phyloP scores from a whole-genome alignment of 371 early-diverging fungal species.

The Dinochytrium kinnereticum region DNA sequence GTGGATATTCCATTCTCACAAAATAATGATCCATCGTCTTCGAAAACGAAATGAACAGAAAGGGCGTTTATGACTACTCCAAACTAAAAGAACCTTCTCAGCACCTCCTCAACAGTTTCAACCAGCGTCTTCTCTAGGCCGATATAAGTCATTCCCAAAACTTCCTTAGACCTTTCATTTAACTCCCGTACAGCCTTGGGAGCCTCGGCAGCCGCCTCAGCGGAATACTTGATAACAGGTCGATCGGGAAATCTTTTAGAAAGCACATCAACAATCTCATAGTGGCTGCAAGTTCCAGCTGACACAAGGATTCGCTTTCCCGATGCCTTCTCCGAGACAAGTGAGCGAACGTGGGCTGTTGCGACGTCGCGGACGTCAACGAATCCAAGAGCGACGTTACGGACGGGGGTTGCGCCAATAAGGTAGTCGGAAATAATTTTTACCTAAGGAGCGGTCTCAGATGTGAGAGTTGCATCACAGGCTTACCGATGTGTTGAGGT shows the following conservation, averaged over 20 bases:
- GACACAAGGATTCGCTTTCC: slow-evolving; percentile 34
- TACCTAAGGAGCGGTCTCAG: not conserved
- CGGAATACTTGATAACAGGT: not conserved
- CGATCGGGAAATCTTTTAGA: slow-evolving; percentile 23
- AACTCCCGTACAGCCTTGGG: not conserved
- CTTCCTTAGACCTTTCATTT: slow-evolving; percentile 19
- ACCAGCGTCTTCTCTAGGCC: slow-evolving; percentile 22
- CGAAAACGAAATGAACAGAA: no score
- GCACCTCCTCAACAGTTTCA: slow-evolving; percentile 19
- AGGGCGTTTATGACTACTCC: no score
- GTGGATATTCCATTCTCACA: no score
- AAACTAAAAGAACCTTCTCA: slow-evolving; percentile 8
- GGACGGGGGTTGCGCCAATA: not conserved
- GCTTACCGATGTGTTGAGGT: slow-evolving; percentile 32
- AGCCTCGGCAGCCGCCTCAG: not conserved
- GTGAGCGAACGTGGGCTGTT: slow-evolving; percentile 31
- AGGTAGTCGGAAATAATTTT: slow-evolving; percentile 9
- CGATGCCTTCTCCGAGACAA: slow-evolving; percentile 17
- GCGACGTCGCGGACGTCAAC: slow-evolving; percentile 47
- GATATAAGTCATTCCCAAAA: slow-evolving; percentile 27
- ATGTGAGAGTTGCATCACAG: slow-evolving; percentile 4
- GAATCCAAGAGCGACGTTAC: not conserved
- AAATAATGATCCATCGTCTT: no score
- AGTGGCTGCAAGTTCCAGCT: slow-evolving; percentile 16
- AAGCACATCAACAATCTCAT: slow-evolving; percentile 19